Evolutionary conservation across 495 filamentous ascomycete genomes (phyloP).

Genomic region (Cudoniella acicularis): DNA sequence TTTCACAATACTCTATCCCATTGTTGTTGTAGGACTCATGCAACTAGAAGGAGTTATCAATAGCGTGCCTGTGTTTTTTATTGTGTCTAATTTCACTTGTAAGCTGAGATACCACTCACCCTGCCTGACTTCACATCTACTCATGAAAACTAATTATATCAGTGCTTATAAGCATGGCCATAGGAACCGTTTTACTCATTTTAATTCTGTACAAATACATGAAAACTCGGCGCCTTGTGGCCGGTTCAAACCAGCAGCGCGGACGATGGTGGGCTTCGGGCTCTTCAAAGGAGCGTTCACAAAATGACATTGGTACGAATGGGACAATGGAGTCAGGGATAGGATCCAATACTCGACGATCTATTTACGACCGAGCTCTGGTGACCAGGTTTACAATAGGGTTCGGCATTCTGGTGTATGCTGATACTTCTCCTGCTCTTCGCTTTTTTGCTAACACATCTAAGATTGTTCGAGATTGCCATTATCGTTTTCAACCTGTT

Average conservation of each 20-base stretch:
- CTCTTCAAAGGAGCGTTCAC: slow-evolving; percentile 2
- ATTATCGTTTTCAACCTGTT: slow-evolving; percentile 39
- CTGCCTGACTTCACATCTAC: not conserved
- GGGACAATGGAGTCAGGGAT: not conserved
- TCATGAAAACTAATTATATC: not conserved
- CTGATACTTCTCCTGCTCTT: not conserved
- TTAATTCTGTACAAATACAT: slow-evolving; percentile 43
- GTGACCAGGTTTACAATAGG: slow-evolving; percentile 43
- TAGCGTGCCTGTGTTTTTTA: slow-evolving; percentile 32
- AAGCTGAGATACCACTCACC: slow-evolving; percentile 16
- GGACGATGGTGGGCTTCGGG: slow-evolving; percentile 20
- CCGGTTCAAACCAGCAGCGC: slow-evolving; percentile 5
- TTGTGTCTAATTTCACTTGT: slow-evolving; percentile 40
- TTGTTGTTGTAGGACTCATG: slow-evolving; percentile 34
- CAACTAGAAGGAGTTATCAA: slow-evolving; percentile 26
- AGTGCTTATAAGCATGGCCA: slow-evolving; percentile 40
- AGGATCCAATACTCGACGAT: slow-evolving; percentile 19
- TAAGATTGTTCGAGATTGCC: slow-evolving; percentile 36
- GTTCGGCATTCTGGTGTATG: slow-evolving; percentile 38
- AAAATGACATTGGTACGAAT: not conserved
- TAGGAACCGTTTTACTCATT: slow-evolving; percentile 37
- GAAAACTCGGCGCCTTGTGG: slow-evolving; percentile 35
- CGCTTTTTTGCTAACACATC: not conserved
- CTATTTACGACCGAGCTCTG: slow-evolving; percentile 45
- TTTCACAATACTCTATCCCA: slow-evolving; percentile 33